Evolutionary conservation across 768 basidiomycete genomes (phyloP).

Genomic region (Mycena metata): DNA sequence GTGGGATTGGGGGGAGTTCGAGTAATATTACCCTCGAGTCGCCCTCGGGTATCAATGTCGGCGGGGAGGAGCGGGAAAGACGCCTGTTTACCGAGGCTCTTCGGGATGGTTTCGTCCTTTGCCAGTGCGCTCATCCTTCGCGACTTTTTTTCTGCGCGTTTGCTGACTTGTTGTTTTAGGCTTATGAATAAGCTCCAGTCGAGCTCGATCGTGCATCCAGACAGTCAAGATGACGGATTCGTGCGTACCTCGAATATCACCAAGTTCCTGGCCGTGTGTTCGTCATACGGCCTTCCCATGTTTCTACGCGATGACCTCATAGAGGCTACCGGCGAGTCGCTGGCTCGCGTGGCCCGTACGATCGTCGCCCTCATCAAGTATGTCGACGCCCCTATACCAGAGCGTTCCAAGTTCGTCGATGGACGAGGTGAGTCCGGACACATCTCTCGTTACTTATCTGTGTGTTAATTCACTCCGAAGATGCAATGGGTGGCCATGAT

Average conservation of each 20-base stretch:
- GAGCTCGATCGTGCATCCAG: constrained; percentile 70
- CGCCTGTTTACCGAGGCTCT: constrained; percentile 80
- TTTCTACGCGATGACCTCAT: constrained; percentile 79
- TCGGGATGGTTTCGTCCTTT: constrained; percentile 88
- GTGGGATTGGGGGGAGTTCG: constrained; percentile 60
- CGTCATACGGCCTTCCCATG: constrained; percentile 73
- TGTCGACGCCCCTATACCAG: constrained; percentile 66
- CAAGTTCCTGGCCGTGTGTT: constrained; percentile 82
- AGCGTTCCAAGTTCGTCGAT: constrained; percentile 61
- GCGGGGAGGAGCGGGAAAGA: constrained; percentile 83
- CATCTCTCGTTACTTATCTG: no score
- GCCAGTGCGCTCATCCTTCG: constrained; percentile 76
- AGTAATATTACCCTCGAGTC: constrained; percentile 53
- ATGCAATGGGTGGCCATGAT: no score
- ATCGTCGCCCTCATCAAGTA: constrained; percentile 76
- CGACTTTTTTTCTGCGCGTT: constrained; percentile 35
- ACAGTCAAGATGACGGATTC: constrained; percentile 76
- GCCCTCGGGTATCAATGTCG: constrained; percentile 56
- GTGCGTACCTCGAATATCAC: constrained; percentile 78
- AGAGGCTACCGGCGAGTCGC: constrained; percentile 68
- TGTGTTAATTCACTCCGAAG: no score
- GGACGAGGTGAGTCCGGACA: no score
- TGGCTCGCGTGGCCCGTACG: constrained; percentile 82
- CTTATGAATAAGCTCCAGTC: constrained; percentile 84
- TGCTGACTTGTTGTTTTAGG: constrained; percentile 54